These are phyloP conservation scores for Pisolithus thermaeus DNA, from an alignment of 1,284 basidiomycete genomes.

Conservation along the genomic window DNA sequence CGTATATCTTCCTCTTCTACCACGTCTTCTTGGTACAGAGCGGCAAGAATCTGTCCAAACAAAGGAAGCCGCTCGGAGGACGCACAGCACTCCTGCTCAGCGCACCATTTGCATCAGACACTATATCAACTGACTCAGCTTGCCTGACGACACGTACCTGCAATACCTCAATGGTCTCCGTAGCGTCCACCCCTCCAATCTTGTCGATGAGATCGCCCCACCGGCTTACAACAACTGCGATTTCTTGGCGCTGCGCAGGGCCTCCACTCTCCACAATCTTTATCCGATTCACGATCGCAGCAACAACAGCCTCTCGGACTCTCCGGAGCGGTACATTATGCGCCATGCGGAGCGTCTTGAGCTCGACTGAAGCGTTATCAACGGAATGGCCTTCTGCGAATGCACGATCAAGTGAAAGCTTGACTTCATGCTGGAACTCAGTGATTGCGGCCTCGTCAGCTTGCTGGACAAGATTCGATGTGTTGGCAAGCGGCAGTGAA, in stretches of 20 bases:
- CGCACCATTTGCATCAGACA: conserved; percentile 6
- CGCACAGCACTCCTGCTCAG: conserved; percentile 54
- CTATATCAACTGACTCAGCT: not conserved
- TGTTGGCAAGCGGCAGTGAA: conserved; percentile 31
- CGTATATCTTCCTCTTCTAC: conserved; percentile 78
- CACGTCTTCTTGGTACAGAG: conserved; percentile 70
- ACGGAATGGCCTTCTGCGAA: conserved; percentile 88
- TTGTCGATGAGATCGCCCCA: conserved; percentile 71
- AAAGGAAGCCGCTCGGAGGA: conserved; percentile 53
- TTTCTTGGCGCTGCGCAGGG: conserved; percentile 53
- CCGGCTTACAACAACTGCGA: conserved; percentile 50
- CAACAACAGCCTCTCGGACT: conserved; percentile 76
- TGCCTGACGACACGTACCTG: conserved; percentile 45
- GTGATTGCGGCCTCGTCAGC: conserved; percentile 44
- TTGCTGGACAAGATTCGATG: conserved; percentile 31
- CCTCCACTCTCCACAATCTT: conserved; percentile 48
- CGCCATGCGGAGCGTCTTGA: conserved; percentile 93
- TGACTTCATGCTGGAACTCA: conserved; percentile 77
- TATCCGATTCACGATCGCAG: conserved; percentile 65
- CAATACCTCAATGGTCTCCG: conserved; percentile 64
- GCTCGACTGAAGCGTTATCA: conserved; percentile 87
- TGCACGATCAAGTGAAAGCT: conserved; percentile 79
- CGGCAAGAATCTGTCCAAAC: conserved; percentile 71
- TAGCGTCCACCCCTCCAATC: conserved; percentile 71
- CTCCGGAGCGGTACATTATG: conserved; percentile 78